A percentile compares a stretch with the other conserved stretches of the same genome.
These are phyloP conservation scores for Boletus sp. DNA, from an alignment of 1,284 basidiomycete genomes.

Conservation along the genomic window DNA sequence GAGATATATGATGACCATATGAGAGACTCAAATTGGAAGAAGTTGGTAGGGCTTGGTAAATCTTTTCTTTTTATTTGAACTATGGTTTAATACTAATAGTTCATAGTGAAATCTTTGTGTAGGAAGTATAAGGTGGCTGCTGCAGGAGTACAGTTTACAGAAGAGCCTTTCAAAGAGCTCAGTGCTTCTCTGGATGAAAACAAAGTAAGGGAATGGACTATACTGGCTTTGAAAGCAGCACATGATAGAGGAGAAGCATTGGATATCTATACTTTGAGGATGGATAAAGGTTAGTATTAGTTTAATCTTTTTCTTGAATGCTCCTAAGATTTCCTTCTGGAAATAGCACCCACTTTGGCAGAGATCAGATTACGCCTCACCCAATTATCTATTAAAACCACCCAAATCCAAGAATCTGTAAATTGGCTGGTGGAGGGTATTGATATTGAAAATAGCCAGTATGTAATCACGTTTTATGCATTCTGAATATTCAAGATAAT, in stretches of 20 bases:
- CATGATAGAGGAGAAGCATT: neutral
- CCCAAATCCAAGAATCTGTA: neutral
- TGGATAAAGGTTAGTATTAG: neutral
- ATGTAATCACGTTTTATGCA: neutral
- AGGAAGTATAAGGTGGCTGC: neutral
- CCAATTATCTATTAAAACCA: neutral
- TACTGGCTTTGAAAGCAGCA: no score
- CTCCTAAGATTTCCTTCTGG: no score
- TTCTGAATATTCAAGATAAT: no score
- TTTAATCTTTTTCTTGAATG: neutral
- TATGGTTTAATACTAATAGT: neutral
- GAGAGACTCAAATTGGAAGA: neutral
- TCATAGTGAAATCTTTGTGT: neutral
- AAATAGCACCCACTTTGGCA: neutral
- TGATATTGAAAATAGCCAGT: neutral
- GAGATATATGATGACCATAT: slow-evolving; percentile 1
- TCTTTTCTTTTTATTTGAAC: neutral
- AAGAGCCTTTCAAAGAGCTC: neutral
- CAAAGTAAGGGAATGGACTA: neutral
- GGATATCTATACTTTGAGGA: neutral
- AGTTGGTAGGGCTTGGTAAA: neutral
- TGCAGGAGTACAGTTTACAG: neutral
- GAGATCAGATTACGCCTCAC: neutral
- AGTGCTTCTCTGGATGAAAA: neutral
- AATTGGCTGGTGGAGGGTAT: neutral